Evolutionary conservation across 352 stramenopile genomes (phyloP), one percentile per base, ranked within the genome.

Genomic region (Lagenidium sp.): DNA sequence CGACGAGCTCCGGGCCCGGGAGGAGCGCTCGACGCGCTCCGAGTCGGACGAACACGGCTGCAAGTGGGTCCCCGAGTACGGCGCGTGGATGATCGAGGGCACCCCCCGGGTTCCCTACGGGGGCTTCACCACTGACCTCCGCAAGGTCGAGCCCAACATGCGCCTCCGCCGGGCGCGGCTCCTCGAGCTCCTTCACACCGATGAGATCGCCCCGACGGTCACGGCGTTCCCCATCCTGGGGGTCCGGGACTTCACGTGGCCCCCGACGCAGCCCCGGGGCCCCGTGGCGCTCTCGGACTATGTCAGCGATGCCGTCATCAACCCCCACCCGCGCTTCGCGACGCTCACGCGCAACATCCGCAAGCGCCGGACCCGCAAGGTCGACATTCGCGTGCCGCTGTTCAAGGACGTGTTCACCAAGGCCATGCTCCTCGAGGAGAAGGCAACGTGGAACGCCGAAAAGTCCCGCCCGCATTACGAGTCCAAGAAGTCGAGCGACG

Each of bases 11-110:
- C 83, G 92, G 53, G 65, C 76, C 29, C 95, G 97, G 55, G 86
- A 98, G 62, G 57, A 66, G 10, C 61, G 69, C 39, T 64, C 62
- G 24, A 64, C 73, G 41, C 42, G 45, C 36, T 41, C 55, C 22
- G 50, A 60, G 24, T 38, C 65, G 39, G 65, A 74, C 44, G 65
- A 69, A 7, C 91, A 98, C 60, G 95, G 93, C 12, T 98, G 91
- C 68, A 97, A 80, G 49, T 99, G 96, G 95, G 95, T 99, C 55
- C 97, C 96, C 25, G 97, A 99, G 65, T 99, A 99, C 63, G 97
- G 97, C 32, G 81, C 87, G 11, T 99, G 97, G 96, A 99, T 99
- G 97, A 93, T 99, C 18, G 97, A 99, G 73, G 91, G 94, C 35
- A 99, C 96, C 41, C 95, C 96, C 13, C 82, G 53, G 41, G 72